These are phyloP conservation scores for Apium graveolens DNA, from an alignment of 129 eudicot genomes.

Conservation along the genomic window DNA sequence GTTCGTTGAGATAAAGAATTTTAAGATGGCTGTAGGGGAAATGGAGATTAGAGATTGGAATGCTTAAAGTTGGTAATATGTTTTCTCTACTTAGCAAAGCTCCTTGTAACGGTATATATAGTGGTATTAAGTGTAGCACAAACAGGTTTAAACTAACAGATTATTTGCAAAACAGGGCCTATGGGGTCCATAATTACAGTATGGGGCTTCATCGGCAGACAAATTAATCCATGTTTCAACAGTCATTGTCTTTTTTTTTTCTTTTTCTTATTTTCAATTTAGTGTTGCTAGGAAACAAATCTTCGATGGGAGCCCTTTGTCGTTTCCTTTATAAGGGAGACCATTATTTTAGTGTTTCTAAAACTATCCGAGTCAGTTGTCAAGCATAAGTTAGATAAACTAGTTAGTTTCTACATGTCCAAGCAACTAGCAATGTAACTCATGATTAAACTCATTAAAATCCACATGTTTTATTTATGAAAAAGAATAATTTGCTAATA, in stretches of 20 bases:
- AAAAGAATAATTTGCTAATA: background rate
- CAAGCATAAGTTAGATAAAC: background rate
- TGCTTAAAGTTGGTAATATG: background rate
- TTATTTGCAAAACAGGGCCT: conserved; percentile 13
- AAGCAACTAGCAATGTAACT: background rate
- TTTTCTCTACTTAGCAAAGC: background rate
- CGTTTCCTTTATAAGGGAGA: conserved; percentile 1
- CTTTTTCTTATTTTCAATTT: background rate
- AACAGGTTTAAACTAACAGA: background rate
- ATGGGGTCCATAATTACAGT: conserved; percentile 6
- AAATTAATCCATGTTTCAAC: conserved; percentile 3
- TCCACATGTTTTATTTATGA: background rate
- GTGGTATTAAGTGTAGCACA: background rate
- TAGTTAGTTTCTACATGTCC: background rate
- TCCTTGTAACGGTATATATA: background rate
- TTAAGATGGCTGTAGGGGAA: background rate
- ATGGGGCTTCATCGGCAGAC: conserved; percentile 4
- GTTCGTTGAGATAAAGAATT: background rate
- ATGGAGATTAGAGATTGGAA: background rate
- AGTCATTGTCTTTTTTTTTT: background rate
- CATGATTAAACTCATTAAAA: background rate
- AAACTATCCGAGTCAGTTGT: conserved; percentile 3
- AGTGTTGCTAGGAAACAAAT: background rate
- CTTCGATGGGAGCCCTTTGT: background rate
- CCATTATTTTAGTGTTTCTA: background rate